Percentiles rank a stretch among this genome's conserved stretches.
Conservation (phyloP, 2,329 filamentous ascomycete species). For the Graphilbum ipis-grandicollis region DNA sequence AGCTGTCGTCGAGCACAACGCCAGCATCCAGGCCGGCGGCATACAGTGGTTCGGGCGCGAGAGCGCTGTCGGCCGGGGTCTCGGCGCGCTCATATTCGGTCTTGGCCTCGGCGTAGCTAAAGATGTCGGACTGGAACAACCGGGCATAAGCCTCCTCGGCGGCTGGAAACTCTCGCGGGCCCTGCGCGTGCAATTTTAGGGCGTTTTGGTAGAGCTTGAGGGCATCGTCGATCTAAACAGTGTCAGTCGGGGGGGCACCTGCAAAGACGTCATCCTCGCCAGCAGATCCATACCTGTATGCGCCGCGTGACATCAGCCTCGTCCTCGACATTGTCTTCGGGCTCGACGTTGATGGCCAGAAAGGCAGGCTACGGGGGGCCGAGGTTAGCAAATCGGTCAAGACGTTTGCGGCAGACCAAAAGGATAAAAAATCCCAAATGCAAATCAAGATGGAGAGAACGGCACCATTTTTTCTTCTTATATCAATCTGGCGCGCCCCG, state of each 20-base stretch:
- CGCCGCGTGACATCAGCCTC: constrained; percentile 92
- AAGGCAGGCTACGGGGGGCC: constrained; percentile 41
- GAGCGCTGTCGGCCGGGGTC: constrained; percentile 30
- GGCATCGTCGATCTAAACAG: constrained; percentile 87
- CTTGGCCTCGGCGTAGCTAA: constrained; percentile 72
- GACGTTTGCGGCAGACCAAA: no score
- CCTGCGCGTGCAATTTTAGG: constrained; percentile 79
- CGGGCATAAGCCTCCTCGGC: constrained; percentile 68
- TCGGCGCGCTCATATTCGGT: constrained; percentile 69
- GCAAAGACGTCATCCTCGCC: no score
- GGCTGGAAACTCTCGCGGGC: constrained; percentile 55
- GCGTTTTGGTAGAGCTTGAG: constrained; percentile 87
- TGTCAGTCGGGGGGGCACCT: no score
- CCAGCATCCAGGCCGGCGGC: constrained; percentile 34
- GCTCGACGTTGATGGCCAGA: constrained; percentile 82
- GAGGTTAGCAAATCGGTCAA: neutral
- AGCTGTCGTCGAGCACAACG: constrained; percentile 50
- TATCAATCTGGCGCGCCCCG: no score
- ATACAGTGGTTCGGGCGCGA: constrained; percentile 28
- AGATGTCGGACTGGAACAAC: constrained; percentile 84
- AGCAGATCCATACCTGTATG: constrained; percentile 41
- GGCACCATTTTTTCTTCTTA: no score
- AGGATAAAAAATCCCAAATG: no score
- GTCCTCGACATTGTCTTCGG: constrained; percentile 76
- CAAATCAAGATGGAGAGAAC: no score